Evolutionary conservation across 139 green algal species (phyloP), one percentile per base, ranked within the genome.

Genomic region (Chlorella sorokiniana): DNA sequence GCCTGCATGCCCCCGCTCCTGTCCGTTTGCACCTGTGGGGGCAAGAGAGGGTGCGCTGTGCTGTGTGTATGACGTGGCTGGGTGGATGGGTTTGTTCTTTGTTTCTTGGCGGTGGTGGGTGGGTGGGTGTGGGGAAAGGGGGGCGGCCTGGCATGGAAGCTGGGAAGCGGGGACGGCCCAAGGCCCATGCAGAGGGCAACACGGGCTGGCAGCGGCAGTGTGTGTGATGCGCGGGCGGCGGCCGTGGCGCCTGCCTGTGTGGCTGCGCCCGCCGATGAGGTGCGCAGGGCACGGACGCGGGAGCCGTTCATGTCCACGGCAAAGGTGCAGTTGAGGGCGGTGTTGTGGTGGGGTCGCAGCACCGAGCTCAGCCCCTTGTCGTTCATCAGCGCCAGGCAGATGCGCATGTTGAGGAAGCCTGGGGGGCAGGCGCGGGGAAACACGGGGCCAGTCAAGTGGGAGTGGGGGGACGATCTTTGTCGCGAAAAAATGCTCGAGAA

Each of bases 361-460:
- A 73, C 67, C 5, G 3, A 35, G 14, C 38, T 31, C 80, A 84
- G 18, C 2, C 64, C 59, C 70, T 84, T 70, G 42, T 71, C 56
- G 35, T 84, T 84, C 67, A 78, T 80, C 31, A 84, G 75, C 4
- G 80, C 80, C 27, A 75, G 35, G 56, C 80, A 84, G 7, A 71
- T 54, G 23, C 37, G 41, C 37, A 56, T 68, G 10, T 48, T 52
- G 29, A 75, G 59, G 42, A 38, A 84, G 54, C 79, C 79, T 76
- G 64, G n/a, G 27, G 9, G 40, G 16, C 20, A 7, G 56, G 4
- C 3, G 59, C 7, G 29, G 41, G n/a, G 29, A 37, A 31, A 38
- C n/a, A 5, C 31, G 23, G 33, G 9, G 45, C 18, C 31, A 51
- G 18, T 72, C 3, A 42, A 77, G 23, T 3, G 3, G 31, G 2